These are phyloP conservation scores for Microbotryum silenes-acaulis DNA, from an alignment of 1,284 basidiomycete genomes.

Conservation along the genomic window DNA sequence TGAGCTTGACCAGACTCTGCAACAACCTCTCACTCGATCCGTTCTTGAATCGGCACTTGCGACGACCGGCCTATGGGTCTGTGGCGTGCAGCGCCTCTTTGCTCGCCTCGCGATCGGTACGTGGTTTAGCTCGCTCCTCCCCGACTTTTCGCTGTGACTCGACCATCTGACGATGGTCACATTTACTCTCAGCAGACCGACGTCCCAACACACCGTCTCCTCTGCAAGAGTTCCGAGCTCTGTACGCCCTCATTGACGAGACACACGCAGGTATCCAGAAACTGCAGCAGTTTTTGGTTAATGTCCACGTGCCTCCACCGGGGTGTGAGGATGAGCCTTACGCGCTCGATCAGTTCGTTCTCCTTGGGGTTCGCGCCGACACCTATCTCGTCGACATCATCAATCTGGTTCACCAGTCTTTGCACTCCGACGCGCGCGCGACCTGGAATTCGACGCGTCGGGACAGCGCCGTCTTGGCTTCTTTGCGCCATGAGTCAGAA, in stretches of 20 bases:
- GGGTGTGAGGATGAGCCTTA: slow-evolving; percentile 14
- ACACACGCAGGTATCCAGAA: slow-evolving; percentile 23
- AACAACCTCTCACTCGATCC: slow-evolving; percentile 4
- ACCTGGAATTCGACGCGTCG: slow-evolving; percentile 6
- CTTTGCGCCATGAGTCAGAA: slow-evolving; percentile 20
- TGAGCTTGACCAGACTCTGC: slow-evolving; percentile 9
- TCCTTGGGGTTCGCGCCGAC: slow-evolving; percentile 25
- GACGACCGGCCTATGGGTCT: slow-evolving; percentile 17
- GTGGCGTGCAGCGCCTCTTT: slow-evolving; percentile 13
- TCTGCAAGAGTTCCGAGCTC: slow-evolving; percentile 14
- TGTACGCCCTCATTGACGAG: slow-evolving; percentile 25
- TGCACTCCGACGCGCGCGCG: slow-evolving; percentile 7
- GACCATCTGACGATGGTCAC: background rate
- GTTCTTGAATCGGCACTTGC: slow-evolving; percentile 9
- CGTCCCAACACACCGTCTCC: slow-evolving; percentile 6
- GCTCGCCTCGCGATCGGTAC: slow-evolving; percentile 19
- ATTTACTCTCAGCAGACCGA: slow-evolving; percentile 4
- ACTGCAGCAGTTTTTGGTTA: slow-evolving; percentile 24
- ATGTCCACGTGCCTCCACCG: slow-evolving; percentile 9
- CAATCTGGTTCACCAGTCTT: slow-evolving; percentile 18
- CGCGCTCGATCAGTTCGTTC: slow-evolving; percentile 25
- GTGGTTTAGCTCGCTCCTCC: background rate
- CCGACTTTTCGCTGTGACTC: background rate
- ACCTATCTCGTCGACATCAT: slow-evolving; percentile 21
- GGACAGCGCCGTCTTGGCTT: slow-evolving; percentile 4